These are phyloP conservation scores for Glonium stellatum DNA, from an alignment of 495 filamentous ascomycete genomes.

Conservation along the genomic window DNA sequence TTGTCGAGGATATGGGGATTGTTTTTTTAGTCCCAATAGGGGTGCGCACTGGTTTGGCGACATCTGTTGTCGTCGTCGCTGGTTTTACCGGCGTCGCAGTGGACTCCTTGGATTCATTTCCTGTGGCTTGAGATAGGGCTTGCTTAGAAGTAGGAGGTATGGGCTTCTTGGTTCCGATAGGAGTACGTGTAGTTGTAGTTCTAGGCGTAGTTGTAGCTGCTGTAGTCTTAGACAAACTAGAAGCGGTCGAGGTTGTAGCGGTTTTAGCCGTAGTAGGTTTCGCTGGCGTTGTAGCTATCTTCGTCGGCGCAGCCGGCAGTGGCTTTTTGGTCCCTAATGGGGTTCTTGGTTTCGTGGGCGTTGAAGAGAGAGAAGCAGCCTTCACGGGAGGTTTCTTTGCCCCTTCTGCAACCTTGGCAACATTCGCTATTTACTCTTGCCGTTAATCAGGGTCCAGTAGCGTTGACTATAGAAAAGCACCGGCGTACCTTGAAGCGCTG, in stretches of 20 bases:
- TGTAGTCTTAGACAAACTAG: slow-evolving; percentile 6
- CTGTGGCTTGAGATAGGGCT: background rate
- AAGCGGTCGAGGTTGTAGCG: background rate
- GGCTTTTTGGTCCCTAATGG: slow-evolving; percentile 3
- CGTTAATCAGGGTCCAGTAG: background rate
- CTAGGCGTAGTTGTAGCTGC: slow-evolving; percentile 13
- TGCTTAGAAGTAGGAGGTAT: background rate
- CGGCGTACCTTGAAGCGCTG: slow-evolving; percentile 21
- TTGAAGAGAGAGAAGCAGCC: background rate
- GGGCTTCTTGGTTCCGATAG: slow-evolving; percentile 4
- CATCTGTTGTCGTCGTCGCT: background rate
- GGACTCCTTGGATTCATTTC: background rate
- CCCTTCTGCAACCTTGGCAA: slow-evolving; percentile 9
- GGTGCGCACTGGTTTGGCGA: background rate
- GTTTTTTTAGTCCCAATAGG: slow-evolving; percentile 6
- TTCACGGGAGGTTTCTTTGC: slow-evolving; percentile 2
- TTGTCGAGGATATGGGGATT: background rate
- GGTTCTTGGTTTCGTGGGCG: slow-evolving; percentile 8
- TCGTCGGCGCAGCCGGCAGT: background rate
- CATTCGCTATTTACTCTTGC: background rate
- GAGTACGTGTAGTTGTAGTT: background rate
- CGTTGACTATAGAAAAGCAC: background rate
- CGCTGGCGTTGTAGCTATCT: background rate
- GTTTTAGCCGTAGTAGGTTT: slow-evolving; percentile 9
- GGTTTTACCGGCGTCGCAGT: slow-evolving; percentile 12